Evolutionary conservation across 2,329 filamentous ascomycete genomes (phyloP).

Genomic region (Penicillium italicum): DNA sequence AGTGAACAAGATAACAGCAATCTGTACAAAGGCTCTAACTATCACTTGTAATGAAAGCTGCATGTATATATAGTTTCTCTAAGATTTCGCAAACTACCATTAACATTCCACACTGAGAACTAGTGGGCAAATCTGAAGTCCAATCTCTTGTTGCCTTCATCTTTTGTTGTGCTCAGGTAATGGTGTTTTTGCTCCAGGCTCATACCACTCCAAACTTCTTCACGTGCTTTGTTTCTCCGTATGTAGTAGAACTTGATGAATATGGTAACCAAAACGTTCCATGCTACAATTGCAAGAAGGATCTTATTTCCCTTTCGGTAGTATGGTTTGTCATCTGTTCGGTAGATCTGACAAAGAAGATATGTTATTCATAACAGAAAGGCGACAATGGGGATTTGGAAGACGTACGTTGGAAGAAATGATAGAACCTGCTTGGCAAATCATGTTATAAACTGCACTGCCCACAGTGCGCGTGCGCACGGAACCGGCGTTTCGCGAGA

Average conservation of each 20-base stretch:
- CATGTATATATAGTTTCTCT: background rate
- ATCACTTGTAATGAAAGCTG: no score
- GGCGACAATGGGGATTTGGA: background rate
- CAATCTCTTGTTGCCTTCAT: slow-evolving; percentile 47
- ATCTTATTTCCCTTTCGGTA: slow-evolving; percentile 55
- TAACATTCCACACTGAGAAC: no score
- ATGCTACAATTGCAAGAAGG: slow-evolving; percentile 49
- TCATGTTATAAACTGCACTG: slow-evolving; percentile 34
- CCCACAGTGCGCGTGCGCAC: slow-evolving; percentile 31
- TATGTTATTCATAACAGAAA: background rate
- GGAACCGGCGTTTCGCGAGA: slow-evolving; percentile 30
- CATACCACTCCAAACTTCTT: slow-evolving; percentile 47
- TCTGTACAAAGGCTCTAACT: background rate
- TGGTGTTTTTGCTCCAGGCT: slow-evolving; percentile 43
- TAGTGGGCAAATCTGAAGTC: slow-evolving; percentile 53
- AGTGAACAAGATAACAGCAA: no score
- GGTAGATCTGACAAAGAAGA: slow-evolving; percentile 45
- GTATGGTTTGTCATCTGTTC: slow-evolving; percentile 49
- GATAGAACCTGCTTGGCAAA: slow-evolving; percentile 31
- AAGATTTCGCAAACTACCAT: background rate
- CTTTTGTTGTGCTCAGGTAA: slow-evolving; percentile 39
- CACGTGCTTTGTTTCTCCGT: slow-evolving; percentile 49
- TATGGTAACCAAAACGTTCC: slow-evolving; percentile 46
- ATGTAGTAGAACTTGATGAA: slow-evolving; percentile 45
- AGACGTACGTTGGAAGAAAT: slow-evolving; percentile 28